Evolutionary conservation across 2,329 filamentous ascomycete species (phyloP).

Genomic region (Coniochaeta sp.): DNA sequence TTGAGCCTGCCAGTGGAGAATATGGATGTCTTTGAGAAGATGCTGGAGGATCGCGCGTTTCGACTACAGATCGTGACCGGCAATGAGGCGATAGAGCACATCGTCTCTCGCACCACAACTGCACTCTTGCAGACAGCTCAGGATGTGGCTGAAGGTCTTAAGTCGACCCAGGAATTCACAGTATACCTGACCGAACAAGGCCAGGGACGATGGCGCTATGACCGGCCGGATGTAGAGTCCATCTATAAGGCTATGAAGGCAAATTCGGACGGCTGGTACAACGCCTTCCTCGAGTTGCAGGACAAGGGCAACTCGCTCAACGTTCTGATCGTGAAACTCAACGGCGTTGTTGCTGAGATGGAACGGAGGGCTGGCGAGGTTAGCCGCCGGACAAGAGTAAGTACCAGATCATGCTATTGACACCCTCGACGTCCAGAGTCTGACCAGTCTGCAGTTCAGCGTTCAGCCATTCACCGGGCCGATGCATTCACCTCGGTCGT

Average conservation of each 20-base stretch:
- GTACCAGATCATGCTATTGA: constrained; percentile 17
- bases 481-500: constrained; percentile 12
- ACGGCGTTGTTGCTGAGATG: constrained; percentile 76
- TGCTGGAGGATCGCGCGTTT: constrained; percentile 79
- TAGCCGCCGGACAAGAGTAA: constrained; percentile 68
- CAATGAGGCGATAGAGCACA: constrained; percentile 86
- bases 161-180: constrained; percentile 68
- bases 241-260: constrained; percentile 88
- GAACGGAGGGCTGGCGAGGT: constrained; percentile 77
- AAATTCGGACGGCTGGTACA: constrained; percentile 85
- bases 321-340: constrained; percentile 62
- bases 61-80: constrained; percentile 75
- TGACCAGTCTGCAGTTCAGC: constrained; percentile 14
- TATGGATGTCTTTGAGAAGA: constrained; percentile 72
- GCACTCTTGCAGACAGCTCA: constrained; percentile 70
- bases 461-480: constrained; percentile 18
- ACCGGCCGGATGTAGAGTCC: constrained; percentile 56
- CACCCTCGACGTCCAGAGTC: constrained; percentile 2
- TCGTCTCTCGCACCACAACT: constrained; percentile 69
- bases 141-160: constrained; percentile 71
- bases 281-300: constrained; percentile 70
- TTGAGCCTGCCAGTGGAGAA: constrained; percentile 80
- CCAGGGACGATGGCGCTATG: constrained; percentile 50
- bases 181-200: constrained; percentile 65
- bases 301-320: constrained; percentile 64